Conservation (phyloP, 2,329 filamentous ascomycete species). For the Samsoniella hepiali region DNA sequence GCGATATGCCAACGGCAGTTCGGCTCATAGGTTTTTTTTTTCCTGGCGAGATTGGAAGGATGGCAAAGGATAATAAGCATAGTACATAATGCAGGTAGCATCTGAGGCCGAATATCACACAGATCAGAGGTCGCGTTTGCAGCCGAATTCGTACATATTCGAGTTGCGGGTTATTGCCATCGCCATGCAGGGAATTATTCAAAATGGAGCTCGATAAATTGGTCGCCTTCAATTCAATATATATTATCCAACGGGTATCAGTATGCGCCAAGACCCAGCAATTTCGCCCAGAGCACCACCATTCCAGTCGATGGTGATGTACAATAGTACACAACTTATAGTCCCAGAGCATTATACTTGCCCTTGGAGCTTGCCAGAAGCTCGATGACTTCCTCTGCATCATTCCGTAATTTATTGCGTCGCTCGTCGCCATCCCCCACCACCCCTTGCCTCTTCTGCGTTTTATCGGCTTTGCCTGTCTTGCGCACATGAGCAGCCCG, state of each 20-base stretch:
- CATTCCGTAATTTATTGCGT: background rate
- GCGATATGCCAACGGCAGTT: background rate
- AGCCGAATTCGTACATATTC: no score
- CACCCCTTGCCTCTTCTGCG: constrained; percentile 1
- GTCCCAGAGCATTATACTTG: constrained; percentile 34
- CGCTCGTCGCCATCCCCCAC: background rate
- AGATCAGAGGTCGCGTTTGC: no score
- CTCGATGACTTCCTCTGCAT: constrained; percentile 16
- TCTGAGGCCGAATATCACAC: no score
- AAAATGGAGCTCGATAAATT: background rate
- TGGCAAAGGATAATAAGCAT: no score
- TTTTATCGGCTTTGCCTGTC: background rate
- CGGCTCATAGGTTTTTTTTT: no score
- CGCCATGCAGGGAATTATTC: background rate
- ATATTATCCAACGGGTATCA: background rate
- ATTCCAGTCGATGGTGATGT: background rate
- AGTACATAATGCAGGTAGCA: no score
- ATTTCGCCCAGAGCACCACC: background rate
- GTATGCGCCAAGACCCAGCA: constrained; percentile 5
- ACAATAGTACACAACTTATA: constrained; percentile 24
- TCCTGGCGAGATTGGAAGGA: no score
- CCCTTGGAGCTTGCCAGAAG: constrained; percentile 24
- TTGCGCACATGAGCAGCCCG: constrained; percentile 18
- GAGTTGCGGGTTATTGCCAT: background rate
- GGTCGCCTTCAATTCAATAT: background rate